Base-by-base conservation (phyloP, 768 basidiomycete species). In the Atractiella rhizophila region DNA sequence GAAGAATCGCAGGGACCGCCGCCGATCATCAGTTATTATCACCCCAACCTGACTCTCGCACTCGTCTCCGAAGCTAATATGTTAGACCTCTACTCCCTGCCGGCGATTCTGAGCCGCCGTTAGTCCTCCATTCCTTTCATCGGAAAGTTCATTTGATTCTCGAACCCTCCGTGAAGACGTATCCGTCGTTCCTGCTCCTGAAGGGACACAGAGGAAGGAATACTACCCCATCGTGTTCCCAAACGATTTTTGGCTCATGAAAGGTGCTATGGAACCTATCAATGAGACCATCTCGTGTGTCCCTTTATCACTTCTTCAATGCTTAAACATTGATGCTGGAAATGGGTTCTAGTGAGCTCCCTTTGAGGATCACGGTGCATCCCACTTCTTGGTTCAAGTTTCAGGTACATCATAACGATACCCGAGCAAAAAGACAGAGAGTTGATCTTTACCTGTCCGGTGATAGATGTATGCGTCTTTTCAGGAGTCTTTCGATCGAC, bases 211-310 rank as follows among this genome's bases (percentile, higher is more conserved):
- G 3, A 40, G 35, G 10, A 38, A 30, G 19, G n/a, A 20, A 47
- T 83, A 86, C 66, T 76, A 72, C 52, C 88, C 88, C 8, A 73
- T 86, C 44, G 56, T 94, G 28, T 96, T 76, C 59, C 70, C 81
- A 12, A 96, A 96, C 55, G 83, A 91, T 54, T 94, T 94, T 60
- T 94, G 88, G 45, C 42, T 57, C 43, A 54, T 66, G 23, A 70
- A 73, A 28, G 74, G 76, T 30, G 75, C 85, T 45, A 74, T 80
- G 51, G 57, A 70, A 42, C 77, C 85, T 51, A 68, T 96, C 57
- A 94, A 94, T 57, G 57, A 64, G n/a, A 80, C 81, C 1, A 81
- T 79, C 4, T 65, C 70, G 8, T 39, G 13, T 16, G n/a, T n/a
- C n/a, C n/a, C 29, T 12, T 13, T 3, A 8, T 16, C 23, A 13